These are phyloP conservation scores for Kalanchoe fedtschenkoi DNA, from an alignment of 164 flowering plant species.

Conservation along the genomic window DNA sequence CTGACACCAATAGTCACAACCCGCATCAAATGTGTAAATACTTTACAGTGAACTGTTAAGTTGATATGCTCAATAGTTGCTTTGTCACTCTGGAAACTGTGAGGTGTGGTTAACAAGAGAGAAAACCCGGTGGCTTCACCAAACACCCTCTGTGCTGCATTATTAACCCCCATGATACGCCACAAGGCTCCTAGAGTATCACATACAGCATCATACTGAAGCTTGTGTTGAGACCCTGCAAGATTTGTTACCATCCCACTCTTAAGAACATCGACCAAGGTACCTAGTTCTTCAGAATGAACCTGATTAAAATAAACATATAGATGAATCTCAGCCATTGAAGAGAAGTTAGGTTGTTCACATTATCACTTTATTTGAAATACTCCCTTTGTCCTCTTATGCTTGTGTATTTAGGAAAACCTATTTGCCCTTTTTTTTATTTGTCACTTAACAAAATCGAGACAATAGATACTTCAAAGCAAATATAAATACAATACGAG, in stretches of 20 bases:
- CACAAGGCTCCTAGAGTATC: slow-evolving; percentile 84
- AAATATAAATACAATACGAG: no score
- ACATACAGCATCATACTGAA: slow-evolving; percentile 79
- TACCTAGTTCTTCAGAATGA: slow-evolving; percentile 89
- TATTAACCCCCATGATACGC: slow-evolving; percentile 83
- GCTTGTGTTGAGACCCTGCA: slow-evolving; percentile 79
- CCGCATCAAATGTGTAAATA: slow-evolving; percentile 72
- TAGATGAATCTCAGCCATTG: neutral
- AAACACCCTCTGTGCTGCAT: slow-evolving; percentile 78
- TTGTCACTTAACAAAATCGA: no score
- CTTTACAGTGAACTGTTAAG: slow-evolving; percentile 38
- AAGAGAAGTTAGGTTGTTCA: no score
- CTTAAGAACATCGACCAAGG: slow-evolving; percentile 75
- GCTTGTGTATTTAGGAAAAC: no score
- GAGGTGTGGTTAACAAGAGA: slow-evolving; percentile 73
- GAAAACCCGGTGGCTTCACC: slow-evolving; percentile 99
- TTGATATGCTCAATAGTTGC: slow-evolving; percentile 33
- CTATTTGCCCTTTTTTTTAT: no score
- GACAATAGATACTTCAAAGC: no score
- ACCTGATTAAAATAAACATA: slow-evolving; percentile 30
- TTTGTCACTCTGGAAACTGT: slow-evolving; percentile 69
- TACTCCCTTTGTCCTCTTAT: no score
- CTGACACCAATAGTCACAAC: slow-evolving; percentile 77
- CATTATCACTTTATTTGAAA: no score
- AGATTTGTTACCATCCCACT: slow-evolving; percentile 93